These are phyloP conservation scores for Talaromyces ruber DNA, from an alignment of 495 filamentous ascomycete species.

Conservation along the genomic window DNA sequence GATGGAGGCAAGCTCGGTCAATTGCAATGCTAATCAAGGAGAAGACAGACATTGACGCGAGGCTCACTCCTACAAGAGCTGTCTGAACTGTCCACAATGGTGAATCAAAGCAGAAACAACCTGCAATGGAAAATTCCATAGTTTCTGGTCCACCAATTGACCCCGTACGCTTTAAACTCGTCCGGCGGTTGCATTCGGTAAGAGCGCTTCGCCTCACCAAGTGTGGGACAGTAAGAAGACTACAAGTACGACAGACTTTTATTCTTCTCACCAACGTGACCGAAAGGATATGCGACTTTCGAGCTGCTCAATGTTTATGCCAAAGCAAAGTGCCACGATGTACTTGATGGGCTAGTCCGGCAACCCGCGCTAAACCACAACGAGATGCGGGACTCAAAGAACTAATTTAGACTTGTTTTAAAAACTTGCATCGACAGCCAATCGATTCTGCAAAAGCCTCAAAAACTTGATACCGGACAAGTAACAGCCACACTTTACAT, in stretches of 20 bases:
- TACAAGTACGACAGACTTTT: background rate
- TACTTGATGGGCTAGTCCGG: slow-evolving; percentile 13
- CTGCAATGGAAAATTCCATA: background rate
- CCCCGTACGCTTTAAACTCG: background rate
- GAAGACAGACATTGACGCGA: background rate
- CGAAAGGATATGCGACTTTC: slow-evolving; percentile 19
- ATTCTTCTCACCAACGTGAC: slow-evolving; percentile 25
- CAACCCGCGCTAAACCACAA: slow-evolving; percentile 35
- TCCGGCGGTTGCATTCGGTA: background rate
- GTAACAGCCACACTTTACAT: slow-evolving; percentile 36
- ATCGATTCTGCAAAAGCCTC: slow-evolving; percentile 28
- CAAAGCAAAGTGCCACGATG: slow-evolving; percentile 6
- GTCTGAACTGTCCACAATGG: background rate
- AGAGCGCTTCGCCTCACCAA: slow-evolving; percentile 2
- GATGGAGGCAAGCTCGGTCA: background rate
- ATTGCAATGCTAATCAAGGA: background rate
- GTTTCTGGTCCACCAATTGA: background rate
- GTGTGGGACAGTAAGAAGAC: background rate
- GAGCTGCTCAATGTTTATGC: background rate
- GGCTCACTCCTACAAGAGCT: background rate
- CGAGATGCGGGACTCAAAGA: slow-evolving; percentile 30
- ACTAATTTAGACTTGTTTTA: slow-evolving; percentile 35
- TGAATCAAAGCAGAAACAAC: background rate
- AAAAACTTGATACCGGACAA: slow-evolving; percentile 21
- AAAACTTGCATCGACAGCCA: slow-evolving; percentile 33